phyloP scores from a whole-genome alignment of 805 yeast species.

The Nakazawaea anatomiae region DNA sequence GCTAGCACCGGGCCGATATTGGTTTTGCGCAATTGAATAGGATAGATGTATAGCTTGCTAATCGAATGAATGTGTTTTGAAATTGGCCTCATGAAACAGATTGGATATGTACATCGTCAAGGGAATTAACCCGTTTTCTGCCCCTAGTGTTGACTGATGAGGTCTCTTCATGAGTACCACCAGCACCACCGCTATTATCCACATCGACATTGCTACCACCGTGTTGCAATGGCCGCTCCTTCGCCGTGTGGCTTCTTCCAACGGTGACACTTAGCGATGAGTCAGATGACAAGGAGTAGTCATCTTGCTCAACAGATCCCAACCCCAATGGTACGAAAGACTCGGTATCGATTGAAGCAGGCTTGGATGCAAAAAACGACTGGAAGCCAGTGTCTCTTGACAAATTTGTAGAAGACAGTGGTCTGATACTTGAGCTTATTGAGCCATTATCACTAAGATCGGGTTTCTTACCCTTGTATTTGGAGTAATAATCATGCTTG shows the following conservation, averaged over 20 bases:
- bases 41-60: too few species aligned
- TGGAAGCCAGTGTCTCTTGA: neutral
- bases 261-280: neutral
- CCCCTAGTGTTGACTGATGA: neutral
- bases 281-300: constrained; percentile 4
- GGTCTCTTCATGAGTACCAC: neutral
- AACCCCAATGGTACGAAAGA: neutral
- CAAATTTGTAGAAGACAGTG: neutral
- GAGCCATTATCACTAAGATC: neutral
- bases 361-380: neutral
- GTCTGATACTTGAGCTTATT: neutral
- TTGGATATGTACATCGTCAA: neutral
- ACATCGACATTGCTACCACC: too few species aligned
- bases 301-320: neutral
- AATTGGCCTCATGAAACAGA: too few species aligned
- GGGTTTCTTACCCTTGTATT: neutral
- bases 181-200: neutral
- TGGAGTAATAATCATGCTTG: constrained; percentile 3
- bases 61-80: too few species aligned
- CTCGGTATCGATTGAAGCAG: neutral
- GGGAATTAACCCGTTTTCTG: neutral
- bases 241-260: constrained; percentile 1
- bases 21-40: too few species aligned
- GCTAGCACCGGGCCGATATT: too few species aligned
- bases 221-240: constrained; percentile 3